Base-by-base conservation (phyloP, 176 grass and related monocot species). In the Hyparrhenia diplandra region DNA sequence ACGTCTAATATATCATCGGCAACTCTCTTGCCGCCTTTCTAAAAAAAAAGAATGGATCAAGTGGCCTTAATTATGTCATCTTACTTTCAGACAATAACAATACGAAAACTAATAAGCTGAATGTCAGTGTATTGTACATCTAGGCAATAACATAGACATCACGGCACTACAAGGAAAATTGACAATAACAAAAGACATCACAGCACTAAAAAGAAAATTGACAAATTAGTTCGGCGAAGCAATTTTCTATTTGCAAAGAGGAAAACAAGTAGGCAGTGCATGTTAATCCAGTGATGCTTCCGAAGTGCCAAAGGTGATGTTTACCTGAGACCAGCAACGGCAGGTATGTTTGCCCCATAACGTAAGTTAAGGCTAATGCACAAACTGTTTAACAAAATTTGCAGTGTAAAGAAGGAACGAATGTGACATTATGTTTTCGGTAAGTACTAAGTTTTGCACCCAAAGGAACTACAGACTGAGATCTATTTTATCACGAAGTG, bases 261-360 rank as follows among this genome's bases (percentile, higher is more conserved):
- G 30, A 66, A 70, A 36, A 34, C 23, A 54, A 47, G 49, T 70
- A 10, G 41, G 41, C 4, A 11, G 21, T 10, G 72, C 61, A 36
- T 27, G 71, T 60, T 30, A 71, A 60, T 45, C 16, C 27, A 84
- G 69, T 84, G 51, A 54, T 30, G 45, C 30, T 32, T 47, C 43
- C 45, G 5, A 65, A 67, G 8, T 67, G 12, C 9, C 0, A 1
- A 68, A 32, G 30, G 13, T 5, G 20, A 83, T 10, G 51, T 62
- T 66, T 78, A 98, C 95, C 95, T 98, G 80, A 98, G 88, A 42
- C 55, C 84, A 84, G 90, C 88, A 78, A 98, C 92, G 12, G 95
- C 67, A 93, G 73, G 74, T 86, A 98, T 80, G 92, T 91, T 86
- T 93, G 87, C 16, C 92, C 92, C 96, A 98, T 98, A 24, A 95